Conservation (phyloP, 192 early-diverging fungal genomes). For the Entomortierella chlamydospora region DNA sequence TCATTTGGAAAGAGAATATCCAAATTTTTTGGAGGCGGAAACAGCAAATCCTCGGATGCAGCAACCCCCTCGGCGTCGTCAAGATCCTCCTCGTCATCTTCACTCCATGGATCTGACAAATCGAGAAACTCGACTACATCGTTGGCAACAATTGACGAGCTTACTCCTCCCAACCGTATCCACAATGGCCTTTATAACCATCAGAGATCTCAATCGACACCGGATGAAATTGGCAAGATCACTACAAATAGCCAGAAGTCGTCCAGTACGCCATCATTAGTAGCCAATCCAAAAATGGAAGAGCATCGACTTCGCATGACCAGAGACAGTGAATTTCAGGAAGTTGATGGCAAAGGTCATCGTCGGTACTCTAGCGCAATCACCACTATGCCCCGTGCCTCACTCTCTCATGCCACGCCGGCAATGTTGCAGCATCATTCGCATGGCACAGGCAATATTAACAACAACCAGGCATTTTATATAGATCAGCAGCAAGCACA, state of each 20-base stretch:
- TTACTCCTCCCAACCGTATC: conserved; percentile 13
- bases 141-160: conserved; percentile 20
- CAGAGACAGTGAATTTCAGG: conserved; percentile 42
- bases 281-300: conserved; percentile 7
- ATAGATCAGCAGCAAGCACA: conserved; percentile 27
- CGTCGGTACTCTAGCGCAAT: conserved; percentile 21
- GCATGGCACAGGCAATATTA: not conserved
- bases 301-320: conserved; percentile 21
- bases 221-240: conserved; percentile 31
- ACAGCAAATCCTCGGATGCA: conserved; percentile 4
- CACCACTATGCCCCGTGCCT: not conserved
- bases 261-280: not conserved
- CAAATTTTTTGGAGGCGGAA: conserved; percentile 23
- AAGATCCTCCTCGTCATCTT: conserved; percentile 2
- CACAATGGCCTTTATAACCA: conserved; percentile 19
- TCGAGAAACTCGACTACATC: conserved; percentile 19
- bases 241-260: not conserved
- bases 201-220: conserved; percentile 33
- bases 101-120: conserved; percentile 5
- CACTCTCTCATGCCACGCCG: not conserved
- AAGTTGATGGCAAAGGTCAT: conserved; percentile 22
- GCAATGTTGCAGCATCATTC: conserved; percentile 6
- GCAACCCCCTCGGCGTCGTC: conserved; percentile 2
- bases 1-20: conserved; percentile 50
- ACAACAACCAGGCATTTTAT: conserved; percentile 5